These are phyloP conservation scores for Paradendryphiella salina DNA, from an alignment of 2,329 filamentous ascomycete genomes.

Conservation along the genomic window DNA sequence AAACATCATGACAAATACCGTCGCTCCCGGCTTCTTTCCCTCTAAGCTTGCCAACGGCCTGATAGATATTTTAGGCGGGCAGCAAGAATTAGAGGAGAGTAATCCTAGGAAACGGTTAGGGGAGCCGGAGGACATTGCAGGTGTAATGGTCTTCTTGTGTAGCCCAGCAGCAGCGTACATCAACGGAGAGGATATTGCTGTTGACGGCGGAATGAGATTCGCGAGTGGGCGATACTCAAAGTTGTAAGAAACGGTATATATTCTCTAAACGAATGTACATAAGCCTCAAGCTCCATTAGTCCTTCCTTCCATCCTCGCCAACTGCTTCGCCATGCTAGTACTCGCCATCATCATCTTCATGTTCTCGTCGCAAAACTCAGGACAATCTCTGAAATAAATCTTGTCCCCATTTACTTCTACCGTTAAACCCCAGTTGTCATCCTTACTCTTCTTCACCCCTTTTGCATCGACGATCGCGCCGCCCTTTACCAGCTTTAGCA, in stretches of 20 bases:
- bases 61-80: slow-evolving; percentile 46
- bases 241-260: slow-evolving; percentile 14
- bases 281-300: slow-evolving; percentile 3
- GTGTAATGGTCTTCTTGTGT: slow-evolving; percentile 44
- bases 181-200: slow-evolving; percentile 40
- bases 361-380: slow-evolving; percentile 27
- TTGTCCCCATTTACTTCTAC: slow-evolving; percentile 37
- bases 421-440: slow-evolving; percentile 31
- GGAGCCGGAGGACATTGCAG: slow-evolving; percentile 45
- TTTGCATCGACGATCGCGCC: slow-evolving; percentile 33
- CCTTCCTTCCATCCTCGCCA: slow-evolving; percentile 31
- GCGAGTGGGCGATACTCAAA: slow-evolving; percentile 34
- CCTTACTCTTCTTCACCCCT: slow-evolving; percentile 24
- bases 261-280: not conserved
- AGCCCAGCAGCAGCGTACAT: slow-evolving; percentile 37
- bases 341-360: slow-evolving; percentile 39
- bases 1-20: slow-evolving; percentile 47
- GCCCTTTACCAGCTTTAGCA: slow-evolving; percentile 38
- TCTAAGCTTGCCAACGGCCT: slow-evolving; percentile 45
- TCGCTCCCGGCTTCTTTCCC: slow-evolving; percentile 48
- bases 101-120: slow-evolving; percentile 43
- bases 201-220: slow-evolving; percentile 39
- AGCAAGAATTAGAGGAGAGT: slow-evolving; percentile 46
- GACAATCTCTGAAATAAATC: slow-evolving; percentile 32
- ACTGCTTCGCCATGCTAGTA: slow-evolving; percentile 35